These are phyloP conservation scores for Verticillium longisporum DNA, from an alignment of 2,329 filamentous ascomycete species.

Conservation along the genomic window DNA sequence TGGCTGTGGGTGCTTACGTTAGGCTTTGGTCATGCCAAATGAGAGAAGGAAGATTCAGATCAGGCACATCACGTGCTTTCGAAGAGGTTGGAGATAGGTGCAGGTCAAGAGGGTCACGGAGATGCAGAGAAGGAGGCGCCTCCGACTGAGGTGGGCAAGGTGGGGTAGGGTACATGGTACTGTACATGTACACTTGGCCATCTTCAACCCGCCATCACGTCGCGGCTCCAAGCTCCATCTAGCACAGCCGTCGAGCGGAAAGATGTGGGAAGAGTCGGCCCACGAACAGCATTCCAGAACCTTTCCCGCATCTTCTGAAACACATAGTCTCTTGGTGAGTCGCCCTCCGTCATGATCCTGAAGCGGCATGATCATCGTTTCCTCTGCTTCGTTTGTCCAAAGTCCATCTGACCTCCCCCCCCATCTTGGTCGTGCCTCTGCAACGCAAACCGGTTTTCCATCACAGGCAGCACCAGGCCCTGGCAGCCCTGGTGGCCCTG, in stretches of 20 bases:
- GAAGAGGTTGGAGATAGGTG: no score
- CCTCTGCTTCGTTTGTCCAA: neutral
- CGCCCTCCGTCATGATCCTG: neutral
- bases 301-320: neutral
- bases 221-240: neutral
- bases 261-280: neutral
- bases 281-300: neutral
- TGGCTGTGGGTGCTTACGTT: no score
- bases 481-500: neutral
- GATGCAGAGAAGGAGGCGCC: no score
- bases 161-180: no score
- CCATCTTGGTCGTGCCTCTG: conserved; percentile 5
- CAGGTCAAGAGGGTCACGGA: no score
- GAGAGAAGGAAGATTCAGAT: no score
- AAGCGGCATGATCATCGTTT: neutral
- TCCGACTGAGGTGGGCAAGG: no score
- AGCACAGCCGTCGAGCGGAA: neutral
- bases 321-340: neutral
- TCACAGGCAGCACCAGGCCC: neutral
- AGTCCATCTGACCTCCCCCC: neutral
- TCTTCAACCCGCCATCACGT: neutral
- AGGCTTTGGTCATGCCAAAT: no score
- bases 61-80: no score
- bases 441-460: conserved; percentile 10
- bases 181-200: neutral